Evolutionary conservation across 768 basidiomycete genomes (phyloP).

Genomic region (Psilocybe cubensis): DNA sequence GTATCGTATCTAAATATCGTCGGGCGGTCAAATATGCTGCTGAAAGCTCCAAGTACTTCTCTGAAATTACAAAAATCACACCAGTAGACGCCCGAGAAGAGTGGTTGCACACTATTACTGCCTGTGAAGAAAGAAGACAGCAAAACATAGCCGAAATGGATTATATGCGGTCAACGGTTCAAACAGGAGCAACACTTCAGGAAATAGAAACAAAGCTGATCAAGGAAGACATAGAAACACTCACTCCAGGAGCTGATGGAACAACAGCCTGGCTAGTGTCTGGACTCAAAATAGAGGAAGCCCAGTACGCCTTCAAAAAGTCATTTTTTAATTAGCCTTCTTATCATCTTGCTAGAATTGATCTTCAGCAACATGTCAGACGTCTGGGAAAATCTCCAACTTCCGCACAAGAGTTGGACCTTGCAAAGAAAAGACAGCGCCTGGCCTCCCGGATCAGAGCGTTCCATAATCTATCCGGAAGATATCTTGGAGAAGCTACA

Average conservation of each 20-base stretch:
- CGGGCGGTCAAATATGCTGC: not conserved
- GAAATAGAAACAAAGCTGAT: not conserved
- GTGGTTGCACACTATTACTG: not conserved
- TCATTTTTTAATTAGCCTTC: not conserved
- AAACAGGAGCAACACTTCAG: not conserved
- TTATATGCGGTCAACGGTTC: not conserved
- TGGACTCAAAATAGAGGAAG: not conserved
- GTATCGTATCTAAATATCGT: not conserved
- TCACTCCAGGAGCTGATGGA: not conserved
- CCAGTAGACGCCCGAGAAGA: not conserved
- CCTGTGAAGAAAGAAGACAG: not conserved
- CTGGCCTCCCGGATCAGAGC: not conserved
- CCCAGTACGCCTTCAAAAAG: not conserved
- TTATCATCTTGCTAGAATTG: not conserved
- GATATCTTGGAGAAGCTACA: not conserved
- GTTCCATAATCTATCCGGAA: not conserved
- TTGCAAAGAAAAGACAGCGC: not conserved
- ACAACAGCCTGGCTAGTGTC: not conserved
- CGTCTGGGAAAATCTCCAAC: not conserved
- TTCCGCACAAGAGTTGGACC: not conserved
- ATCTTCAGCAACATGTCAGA: not conserved
- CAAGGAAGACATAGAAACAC: not conserved
- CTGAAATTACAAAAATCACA: not conserved
- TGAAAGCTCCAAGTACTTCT: not conserved
- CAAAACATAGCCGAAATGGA: not conserved